Base-by-base conservation (phyloP, 2,329 filamentous ascomycete genomes). In the Verticillium longisporum region DNA sequence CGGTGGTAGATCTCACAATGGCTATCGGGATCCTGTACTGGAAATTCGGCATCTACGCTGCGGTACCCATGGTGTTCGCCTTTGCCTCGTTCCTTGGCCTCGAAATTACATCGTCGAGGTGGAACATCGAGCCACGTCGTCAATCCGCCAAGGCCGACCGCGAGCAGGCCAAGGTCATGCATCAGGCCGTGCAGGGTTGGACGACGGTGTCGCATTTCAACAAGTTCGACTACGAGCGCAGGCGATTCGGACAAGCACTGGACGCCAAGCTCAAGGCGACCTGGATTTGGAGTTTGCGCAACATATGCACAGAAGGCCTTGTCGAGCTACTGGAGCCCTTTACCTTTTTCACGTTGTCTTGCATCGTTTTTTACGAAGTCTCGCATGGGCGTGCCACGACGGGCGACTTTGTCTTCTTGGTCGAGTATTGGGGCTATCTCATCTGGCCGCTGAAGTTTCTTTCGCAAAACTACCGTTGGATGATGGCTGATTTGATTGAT, bases 401-500 rank as follows among this genome's bases (percentile, higher is more conserved):
- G 13, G 86, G 86, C 50, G 81, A 81, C 62, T 87, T 91, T 63
- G 83, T 90, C 4, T 86, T 86, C 18, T 72, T 91, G 32, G 75
- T 88, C 15, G 80, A 83, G 37, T 90, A 89, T 71, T 91, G 88
- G 88, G 72, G 74, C 6, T 66, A 67, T 14, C 64, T 68, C 72
- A 80, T 70, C 63, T 83, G 63, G 58, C 74, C 74, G 1, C 65
- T 78, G 68, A 68, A 69, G 65, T 73, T 68, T 26, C 69, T 75
- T 3, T 69, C 68, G 10, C 62, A 62, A 36, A 58, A 62, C 18
- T 60, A 57, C 31, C 41, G 62, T 14, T 61, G 55, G 45, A 41
- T 68, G 18, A 66, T 65, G 61, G 60, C 37, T 9, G 80, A 84
- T 56, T 73, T 91, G 32, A 83, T 90, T 41, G 85, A 90, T 66